Evolutionary conservation across 257 asterid genomes (phyloP).

Genomic region (Handroanthus guayacan): DNA sequence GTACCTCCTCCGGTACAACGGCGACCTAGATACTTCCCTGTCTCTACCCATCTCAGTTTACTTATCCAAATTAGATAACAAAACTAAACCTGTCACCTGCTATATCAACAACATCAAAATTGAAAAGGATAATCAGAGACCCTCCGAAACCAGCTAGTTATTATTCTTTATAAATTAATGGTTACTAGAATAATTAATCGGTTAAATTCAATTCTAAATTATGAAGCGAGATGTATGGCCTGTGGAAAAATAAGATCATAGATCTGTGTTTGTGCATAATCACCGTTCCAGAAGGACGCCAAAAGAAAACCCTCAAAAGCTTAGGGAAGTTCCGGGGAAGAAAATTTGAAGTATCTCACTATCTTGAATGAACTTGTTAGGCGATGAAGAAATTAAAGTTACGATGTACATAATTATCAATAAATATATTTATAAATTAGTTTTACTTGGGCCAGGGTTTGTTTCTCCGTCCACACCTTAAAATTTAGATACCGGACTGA

Average conservation of each 20-base stretch:
- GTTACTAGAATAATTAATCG: background rate
- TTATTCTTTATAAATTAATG: conserved; percentile 3
- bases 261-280: conserved; percentile 34
- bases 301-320: conserved; percentile 46
- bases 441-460: background rate
- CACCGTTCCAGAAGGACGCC: conserved; percentile 23
- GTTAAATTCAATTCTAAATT: background rate
- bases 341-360: background rate
- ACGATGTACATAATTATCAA: background rate
- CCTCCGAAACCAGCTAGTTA: conserved; percentile 20
- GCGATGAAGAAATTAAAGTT: conserved; percentile 19
- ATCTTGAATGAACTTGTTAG: background rate
- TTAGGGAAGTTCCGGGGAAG: conserved; percentile 24
- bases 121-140: conserved; percentile 1
- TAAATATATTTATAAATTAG: background rate
- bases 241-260: conserved; percentile 14
- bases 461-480: background rate
- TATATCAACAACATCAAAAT: conserved; percentile 32
- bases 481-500: no score
- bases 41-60: conserved; percentile 70
- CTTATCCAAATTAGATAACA: conserved; percentile 32
- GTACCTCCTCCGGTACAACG: conserved; percentile 75
- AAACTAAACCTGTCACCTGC: conserved; percentile 44
- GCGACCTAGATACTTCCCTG: conserved; percentile 87
- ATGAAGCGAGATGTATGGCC: conserved; percentile 31